Evolutionary conservation across 495 filamentous ascomycete species (phyloP).

Genomic region (Talaromyces thailandensis): DNA sequence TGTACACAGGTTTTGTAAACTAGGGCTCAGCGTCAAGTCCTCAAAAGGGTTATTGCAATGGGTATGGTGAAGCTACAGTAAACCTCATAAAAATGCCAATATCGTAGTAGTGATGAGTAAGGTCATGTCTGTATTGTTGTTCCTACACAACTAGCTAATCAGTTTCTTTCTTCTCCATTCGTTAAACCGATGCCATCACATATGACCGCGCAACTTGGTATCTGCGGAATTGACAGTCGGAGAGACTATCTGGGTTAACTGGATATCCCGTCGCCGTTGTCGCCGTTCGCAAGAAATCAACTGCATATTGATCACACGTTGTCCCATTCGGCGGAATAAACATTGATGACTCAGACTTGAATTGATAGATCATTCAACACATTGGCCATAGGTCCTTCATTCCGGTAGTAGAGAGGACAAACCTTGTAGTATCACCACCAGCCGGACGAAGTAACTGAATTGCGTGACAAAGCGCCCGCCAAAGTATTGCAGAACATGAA

Average conservation of each 20-base stretch:
- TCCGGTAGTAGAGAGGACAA: constrained; percentile 13
- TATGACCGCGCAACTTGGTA: constrained; percentile 21
- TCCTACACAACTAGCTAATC: neutral
- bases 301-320: constrained; percentile 61
- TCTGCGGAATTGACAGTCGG: constrained; percentile 55
- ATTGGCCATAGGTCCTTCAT: constrained; percentile 51
- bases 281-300: constrained; percentile 35
- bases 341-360: constrained; percentile 38
- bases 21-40: neutral
- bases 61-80: constrained; percentile 18
- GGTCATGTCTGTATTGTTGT: constrained; percentile 9
- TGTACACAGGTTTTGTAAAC: no score
- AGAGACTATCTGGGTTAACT: constrained; percentile 39
- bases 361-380: constrained; percentile 50
- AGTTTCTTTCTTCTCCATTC: neutral
- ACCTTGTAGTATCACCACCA: constrained; percentile 15
- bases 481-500: constrained; percentile 15
- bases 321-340: constrained; percentile 50
- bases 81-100: constrained; percentile 24
- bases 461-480: constrained; percentile 8
- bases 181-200: constrained; percentile 3
- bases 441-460: constrained; percentile 8
- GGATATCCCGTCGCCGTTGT: constrained; percentile 49
- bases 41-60: constrained; percentile 16
- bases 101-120: constrained; percentile 9